Evolutionary conservation across 768 basidiomycete genomes (phyloP), one percentile per base, ranked within the genome.

Genomic region (Podaxis pistillaris): DNA sequence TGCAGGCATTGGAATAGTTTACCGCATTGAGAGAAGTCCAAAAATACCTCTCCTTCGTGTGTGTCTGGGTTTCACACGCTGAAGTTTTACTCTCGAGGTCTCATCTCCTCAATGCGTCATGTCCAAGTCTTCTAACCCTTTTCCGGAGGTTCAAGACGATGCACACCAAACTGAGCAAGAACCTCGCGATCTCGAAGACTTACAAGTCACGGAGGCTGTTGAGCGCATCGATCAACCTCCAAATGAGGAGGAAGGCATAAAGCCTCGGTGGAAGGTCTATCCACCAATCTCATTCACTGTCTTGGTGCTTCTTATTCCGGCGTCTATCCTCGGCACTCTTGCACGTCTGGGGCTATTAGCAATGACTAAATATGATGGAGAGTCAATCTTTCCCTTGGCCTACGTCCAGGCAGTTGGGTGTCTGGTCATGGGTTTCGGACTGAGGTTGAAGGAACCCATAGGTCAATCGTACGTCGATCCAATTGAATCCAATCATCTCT

Each of bases 321-420:
- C 87, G 2, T 87, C 92, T n/a, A 84, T 96, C 54, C 81, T 96
- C 51, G 96, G 96, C n/a, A 80, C 86, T 4, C 85, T 98, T 40
- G 86, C 89, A 11, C 81, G 96, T 38, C 76, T 98, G 4, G 96
- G 96, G 0, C 72, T 97, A 7, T 71, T 83, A 30, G 90, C 92
- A 6, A 76, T 98, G 50, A 82, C 82, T 19, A 85, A 81, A 0
- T 98, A 93, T 67, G 80, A 88, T 40, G 93, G 91, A 1, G 73
- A 81, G 49, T 82, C 86, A 66, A 86, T 98, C 4, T 98, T 95
- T 70, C 80, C 91, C 1, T 77, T 98, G 24, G 86, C 89, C 3
- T 98, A 95, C 78, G 82, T 86, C 0, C 96, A 99, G 72, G 90
- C 87, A 0, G 76, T 88, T 0, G 97, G 97, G 17, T 98, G 96